Base-by-base conservation (phyloP, 1,139 yeast species). In the Protomyces macrosporus region DNA sequence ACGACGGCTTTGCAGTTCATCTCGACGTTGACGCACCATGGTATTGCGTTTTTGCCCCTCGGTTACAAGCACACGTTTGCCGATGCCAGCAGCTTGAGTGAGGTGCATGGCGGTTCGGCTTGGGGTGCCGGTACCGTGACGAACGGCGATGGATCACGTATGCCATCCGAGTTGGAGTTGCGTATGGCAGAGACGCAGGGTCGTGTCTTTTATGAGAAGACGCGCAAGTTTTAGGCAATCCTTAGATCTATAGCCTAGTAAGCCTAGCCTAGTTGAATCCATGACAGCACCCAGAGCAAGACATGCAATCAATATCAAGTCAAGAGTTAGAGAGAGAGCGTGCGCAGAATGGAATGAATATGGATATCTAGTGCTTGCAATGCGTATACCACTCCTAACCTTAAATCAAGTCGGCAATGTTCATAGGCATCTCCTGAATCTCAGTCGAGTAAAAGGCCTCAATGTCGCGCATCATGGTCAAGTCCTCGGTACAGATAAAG, bases 391-490 rank as follows among this genome's bases (percentile, higher is more conserved):
- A 23, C 23, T 23, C 23, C 23, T 23, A 23, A 23, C 23, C 23
- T 64, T 60, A 65, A 48, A 65, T 60, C 51, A 65, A 33, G 45
- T 65, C 67, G 36, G 65, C 67, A 14, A 93, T 86, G 78, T 88
- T 88, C 79, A 90, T 89, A 74, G 98, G 98, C 90, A 93, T 88
- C 84, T 93, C 98, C 76, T 87, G 95, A 74, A 93, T 90, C 84
- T 90, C 97, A 73, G 98, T 93, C 72, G 96, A 88, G 88, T 93
- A 93, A 87, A 90, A 93, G n/a, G 36, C 40, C 83, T 95, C 98
- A 74, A 93, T 88, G 81, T 91, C 98, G 83, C 97, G 89, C 88
- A 95, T 86, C 83, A 88, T 88, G 75, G 86, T 87, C 76, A 90
- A 89, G 77, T 93, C 98, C 72, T 87, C 86, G 74, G 83, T 84